These are phyloP conservation scores for Phaffia rhodozyma DNA, from an alignment of 1,284 basidiomycete species.

Conservation along the genomic window DNA sequence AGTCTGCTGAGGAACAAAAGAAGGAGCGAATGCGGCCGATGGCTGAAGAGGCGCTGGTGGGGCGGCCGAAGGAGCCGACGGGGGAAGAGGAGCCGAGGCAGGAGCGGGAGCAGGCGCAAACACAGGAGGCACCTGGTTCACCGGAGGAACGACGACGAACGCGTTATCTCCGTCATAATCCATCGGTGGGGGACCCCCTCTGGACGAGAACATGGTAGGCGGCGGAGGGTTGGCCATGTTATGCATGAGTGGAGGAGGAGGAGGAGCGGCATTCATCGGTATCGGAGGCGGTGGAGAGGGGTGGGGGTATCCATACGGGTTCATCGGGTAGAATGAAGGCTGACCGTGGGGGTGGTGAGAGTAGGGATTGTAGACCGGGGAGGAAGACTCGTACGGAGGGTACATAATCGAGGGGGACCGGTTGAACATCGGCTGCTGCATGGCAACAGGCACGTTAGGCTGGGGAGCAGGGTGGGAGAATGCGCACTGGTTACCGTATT, in stretches of 20 bases:
- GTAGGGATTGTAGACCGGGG: neutral
- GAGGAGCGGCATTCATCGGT: neutral
- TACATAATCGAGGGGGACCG: slow-evolving; percentile 11
- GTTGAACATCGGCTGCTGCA: neutral
- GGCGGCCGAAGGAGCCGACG: slow-evolving; percentile 1
- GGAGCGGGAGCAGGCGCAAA: neutral
- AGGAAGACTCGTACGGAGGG: slow-evolving; percentile 7
- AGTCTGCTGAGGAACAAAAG: neutral
- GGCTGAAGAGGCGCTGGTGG: slow-evolving; percentile 3
- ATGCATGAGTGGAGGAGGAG: slow-evolving; percentile 10
- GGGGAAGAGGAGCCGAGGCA: slow-evolving; percentile 5
- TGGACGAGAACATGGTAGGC: neutral
- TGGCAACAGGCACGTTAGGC: slow-evolving; percentile 1
- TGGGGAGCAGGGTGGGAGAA: slow-evolving; percentile 16
- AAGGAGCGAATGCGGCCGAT: neutral
- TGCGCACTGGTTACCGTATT: slow-evolving; percentile 16
- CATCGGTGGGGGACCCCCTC: neutral
- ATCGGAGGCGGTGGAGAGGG: slow-evolving; percentile 8
- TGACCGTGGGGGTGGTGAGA: slow-evolving; percentile 1
- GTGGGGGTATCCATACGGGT: slow-evolving; percentile 3
- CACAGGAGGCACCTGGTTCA: no score
- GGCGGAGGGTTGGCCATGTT: slow-evolving; percentile 2
- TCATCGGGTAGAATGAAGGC: slow-evolving; percentile 16
- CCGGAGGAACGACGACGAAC: slow-evolving; percentile 1
- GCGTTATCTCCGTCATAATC: neutral